Conservation (phyloP, 306 rosid species). For the Urtica urens region DNA sequence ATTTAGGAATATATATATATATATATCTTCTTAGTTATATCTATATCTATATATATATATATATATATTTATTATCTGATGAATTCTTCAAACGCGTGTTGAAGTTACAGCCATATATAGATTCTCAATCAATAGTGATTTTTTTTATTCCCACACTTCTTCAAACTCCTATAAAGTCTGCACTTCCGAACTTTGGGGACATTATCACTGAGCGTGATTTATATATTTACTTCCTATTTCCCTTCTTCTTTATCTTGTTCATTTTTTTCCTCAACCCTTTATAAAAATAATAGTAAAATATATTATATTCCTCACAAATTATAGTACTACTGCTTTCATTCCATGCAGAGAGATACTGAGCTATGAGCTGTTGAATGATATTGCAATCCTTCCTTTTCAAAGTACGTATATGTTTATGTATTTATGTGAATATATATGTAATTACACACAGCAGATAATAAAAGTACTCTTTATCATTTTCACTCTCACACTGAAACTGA, state of each 20-base stretch:
- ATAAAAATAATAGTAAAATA: no score
- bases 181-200: not conserved
- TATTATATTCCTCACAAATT: not conserved
- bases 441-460: not conserved
- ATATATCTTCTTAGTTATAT: no score
- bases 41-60: not conserved
- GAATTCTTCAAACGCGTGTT: constrained; percentile 34
- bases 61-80: constrained; percentile 22
- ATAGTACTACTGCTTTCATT: not conserved
- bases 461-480: no score
- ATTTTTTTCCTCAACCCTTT: not conserved
- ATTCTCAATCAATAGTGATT: constrained; percentile 12
- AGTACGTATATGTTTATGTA: not conserved
- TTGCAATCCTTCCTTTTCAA: not conserved
- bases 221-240: not conserved
- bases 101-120: constrained; percentile 39
- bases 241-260: not conserved
- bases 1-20: no score
- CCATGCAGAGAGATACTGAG: constrained; percentile 1
- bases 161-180: not conserved
- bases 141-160: not conserved
- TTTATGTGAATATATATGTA: not conserved
- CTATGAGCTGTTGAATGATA: not conserved
- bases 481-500: no score
- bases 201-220: not conserved